Evolutionary conservation across 176 grass and related monocot genomes (phyloP), one percentile per base, ranked within the genome.

Genomic region (Oropetium thomaeum): DNA sequence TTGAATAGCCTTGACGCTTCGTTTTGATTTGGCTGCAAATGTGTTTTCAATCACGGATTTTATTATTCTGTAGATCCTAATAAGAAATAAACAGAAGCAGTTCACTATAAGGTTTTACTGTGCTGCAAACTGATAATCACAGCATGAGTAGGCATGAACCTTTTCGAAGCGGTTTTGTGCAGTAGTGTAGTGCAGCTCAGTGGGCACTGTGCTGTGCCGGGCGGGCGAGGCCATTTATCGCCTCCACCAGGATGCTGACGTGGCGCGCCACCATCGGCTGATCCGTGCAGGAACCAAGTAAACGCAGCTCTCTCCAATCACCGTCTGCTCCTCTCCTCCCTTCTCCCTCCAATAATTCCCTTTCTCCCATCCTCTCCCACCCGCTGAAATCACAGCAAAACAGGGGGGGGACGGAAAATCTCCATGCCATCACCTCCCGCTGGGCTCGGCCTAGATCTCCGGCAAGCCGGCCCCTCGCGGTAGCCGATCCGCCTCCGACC

Each of bases 261-360:
- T 82, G 85, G 67, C 59, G 30, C 10, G 23, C 23, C 66, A 58
- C 79, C 66, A 77, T 73, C 77, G 65, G 84, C 25, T 62, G 73
- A 87, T 62, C 66, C 58, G 23, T 31, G 73, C 79, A 65, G 73
- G 4, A 68, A 42, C 58, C 34, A 33, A 63, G 73, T 41, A 77
- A 49, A 58, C 79, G 73, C 84, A 14, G 81, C 64, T 12, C 35
- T 47, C 75, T 38, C 62, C 70, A 20, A 61, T 60, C 43, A 70
- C 30, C 55, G 17, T 31, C 33, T 26, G 12, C 70, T 20, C 10
- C 29, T 48, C 10, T 15, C 35, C 34, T 20, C 63, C 22, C 72
- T 51, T 61, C 62, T 70, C 63, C 79, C 79, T 81, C 77, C 84
- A 86, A 86, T 86, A 81, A 86, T 86, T 76, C 84, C 27, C 61